phyloP scores from a whole-genome alignment of 441 rosid genomes.

The Mallotus japonicus region DNA sequence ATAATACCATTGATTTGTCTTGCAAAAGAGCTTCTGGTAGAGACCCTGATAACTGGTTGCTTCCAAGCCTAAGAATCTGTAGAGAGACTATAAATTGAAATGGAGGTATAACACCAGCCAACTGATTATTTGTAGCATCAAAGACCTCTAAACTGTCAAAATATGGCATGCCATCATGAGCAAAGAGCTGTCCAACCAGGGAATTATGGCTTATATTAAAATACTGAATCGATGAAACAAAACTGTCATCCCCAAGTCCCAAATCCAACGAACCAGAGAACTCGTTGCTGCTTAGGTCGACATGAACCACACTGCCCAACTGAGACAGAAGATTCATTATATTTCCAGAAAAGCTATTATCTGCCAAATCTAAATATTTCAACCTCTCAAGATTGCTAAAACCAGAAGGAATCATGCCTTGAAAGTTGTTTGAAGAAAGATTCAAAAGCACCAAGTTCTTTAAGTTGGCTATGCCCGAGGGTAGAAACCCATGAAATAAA shows the following conservation, averaged over 20 bases:
- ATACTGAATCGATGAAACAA: constrained; percentile 58
- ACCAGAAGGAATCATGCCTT: constrained; percentile 54
- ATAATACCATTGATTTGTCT: constrained; percentile 53
- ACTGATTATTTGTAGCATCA: constrained; percentile 72
- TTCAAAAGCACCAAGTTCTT: constrained; percentile 48
- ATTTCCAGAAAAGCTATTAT: constrained; percentile 68
- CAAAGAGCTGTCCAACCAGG: constrained; percentile 62
- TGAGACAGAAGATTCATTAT: constrained; percentile 54
- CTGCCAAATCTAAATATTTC: constrained; percentile 59
- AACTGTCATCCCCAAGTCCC: constrained; percentile 55
- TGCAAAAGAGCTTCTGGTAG: constrained; percentile 63
- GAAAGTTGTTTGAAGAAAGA: constrained; percentile 52
- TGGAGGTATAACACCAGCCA: constrained; percentile 59
- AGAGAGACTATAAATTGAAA: constrained; percentile 73
- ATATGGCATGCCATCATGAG: constrained; percentile 72
- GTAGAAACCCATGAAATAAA: constrained; percentile 55
- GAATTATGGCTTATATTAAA: constrained; percentile 66
- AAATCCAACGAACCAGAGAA: constrained; percentile 72
- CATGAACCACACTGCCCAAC: constrained; percentile 45
- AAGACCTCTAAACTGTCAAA: constrained; percentile 84
- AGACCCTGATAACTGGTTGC: constrained; percentile 61
- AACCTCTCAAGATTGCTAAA: constrained; percentile 47
- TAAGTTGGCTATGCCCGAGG: constrained; percentile 41
- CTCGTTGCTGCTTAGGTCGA: constrained; percentile 66
- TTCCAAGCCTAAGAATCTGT: constrained; percentile 59